These are phyloP conservation scores for Setaria italica DNA, from an alignment of 202 grass and related monocot species.

Conservation along the genomic window DNA sequence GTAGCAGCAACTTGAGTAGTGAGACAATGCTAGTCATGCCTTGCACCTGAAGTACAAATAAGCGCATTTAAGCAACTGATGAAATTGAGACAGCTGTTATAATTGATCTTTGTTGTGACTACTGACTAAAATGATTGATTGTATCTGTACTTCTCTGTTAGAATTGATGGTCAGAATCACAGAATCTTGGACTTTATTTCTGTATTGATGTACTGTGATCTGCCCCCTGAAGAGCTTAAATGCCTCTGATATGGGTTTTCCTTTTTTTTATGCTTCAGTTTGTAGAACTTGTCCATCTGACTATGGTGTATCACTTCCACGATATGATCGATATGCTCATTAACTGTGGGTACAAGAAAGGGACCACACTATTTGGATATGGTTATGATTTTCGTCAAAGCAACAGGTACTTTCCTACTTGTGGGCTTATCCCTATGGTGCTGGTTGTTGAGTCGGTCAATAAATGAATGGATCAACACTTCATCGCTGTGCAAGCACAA, in stretches of 20 bases:
- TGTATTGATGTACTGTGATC: not conserved
- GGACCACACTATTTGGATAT: constrained; percentile 85
- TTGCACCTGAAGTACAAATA: not conserved
- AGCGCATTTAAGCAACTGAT: constrained; percentile 1
- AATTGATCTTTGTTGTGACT: not conserved
- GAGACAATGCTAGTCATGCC: not conserved
- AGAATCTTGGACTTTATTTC: not conserved
- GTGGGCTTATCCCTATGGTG: not conserved
- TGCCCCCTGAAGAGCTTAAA: constrained; percentile 14
- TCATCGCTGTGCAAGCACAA: constrained; percentile 33
- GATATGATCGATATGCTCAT: constrained; percentile 95
- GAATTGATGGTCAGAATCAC: constrained; percentile 12
- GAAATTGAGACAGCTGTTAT: not conserved
- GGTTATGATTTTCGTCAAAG: constrained; percentile 96
- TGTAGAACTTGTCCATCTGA: constrained; percentile 63
- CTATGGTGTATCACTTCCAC: constrained; percentile 92
- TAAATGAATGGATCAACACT: constrained; percentile 1
- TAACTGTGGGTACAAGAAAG: constrained; percentile 84
- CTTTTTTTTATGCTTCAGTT: constrained; percentile 55
- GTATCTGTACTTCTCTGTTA: not conserved
- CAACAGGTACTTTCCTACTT: constrained; percentile 64
- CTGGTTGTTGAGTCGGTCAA: constrained; percentile 9
- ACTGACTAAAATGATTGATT: constrained; percentile 1
- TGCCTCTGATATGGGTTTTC: constrained; percentile 13
- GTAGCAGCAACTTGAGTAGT: not conserved